Conservation (phyloP, 306 rosid species). For the Pueraria montana region DNA sequence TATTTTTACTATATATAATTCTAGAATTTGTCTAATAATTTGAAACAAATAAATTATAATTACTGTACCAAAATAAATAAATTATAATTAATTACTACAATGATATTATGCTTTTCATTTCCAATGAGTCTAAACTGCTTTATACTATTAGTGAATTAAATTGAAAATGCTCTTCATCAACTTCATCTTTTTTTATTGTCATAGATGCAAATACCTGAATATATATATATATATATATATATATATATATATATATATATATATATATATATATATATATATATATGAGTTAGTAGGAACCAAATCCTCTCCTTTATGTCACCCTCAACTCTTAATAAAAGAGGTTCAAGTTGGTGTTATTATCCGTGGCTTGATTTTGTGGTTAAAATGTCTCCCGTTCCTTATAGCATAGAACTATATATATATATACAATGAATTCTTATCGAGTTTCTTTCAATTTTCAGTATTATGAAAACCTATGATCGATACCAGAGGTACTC, state of each 20-base stretch:
- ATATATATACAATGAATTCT: background rate
- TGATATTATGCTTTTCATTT: background rate
- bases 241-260: background rate
- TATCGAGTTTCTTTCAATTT: background rate
- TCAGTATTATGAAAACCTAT: conserved; percentile 70
- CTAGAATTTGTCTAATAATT: background rate
- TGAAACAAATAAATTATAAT: too few species aligned
- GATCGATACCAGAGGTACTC: conserved; percentile 78
- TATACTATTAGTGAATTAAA: too few species aligned
- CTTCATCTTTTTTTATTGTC: background rate
- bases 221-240: background rate
- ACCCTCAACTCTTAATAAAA: background rate
- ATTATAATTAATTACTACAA: background rate
- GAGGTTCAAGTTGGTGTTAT: background rate
- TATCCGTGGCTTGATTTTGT: background rate
- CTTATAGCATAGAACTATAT: background rate
- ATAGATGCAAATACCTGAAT: background rate
- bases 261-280: too few species aligned
- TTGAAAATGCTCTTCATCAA: background rate
- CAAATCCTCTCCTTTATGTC: background rate
- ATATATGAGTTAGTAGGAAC: background rate
- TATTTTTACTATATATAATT: too few species aligned
- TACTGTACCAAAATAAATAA: too few species aligned
- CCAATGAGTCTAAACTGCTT: background rate
- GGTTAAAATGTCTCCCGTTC: background rate